Evolutionary conservation across 208 protist species (phyloP), one percentile per base, ranked within the genome.

Genomic region (Polymyxa betae): DNA sequence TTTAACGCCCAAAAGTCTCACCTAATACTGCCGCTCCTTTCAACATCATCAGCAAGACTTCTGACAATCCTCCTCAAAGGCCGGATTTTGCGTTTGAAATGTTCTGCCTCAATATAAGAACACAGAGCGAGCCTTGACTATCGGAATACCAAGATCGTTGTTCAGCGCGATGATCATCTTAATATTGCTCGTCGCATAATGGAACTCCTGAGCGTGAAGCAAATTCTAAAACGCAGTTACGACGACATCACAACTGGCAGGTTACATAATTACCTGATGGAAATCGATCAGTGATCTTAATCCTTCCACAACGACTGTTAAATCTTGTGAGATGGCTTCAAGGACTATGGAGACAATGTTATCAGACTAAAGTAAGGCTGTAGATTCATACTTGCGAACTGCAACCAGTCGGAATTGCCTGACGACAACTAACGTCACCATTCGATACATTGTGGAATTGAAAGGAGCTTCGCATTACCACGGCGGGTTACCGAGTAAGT

Each of bases 91-190:
- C 72, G 72, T 35, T 82, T 35, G 5, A 82, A n/a, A 43, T 82
- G 5, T 35, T 82, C 72, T 82, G 72, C 24, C 5, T n/a, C 12
- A 5, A 82, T n/a, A 82, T 5, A 20, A 5, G 35, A 82, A 60
- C 49, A 38, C 16, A 40, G 5, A 82, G 12, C n/a, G 5, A 82
- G 12, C n/a, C 35, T n/a, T n/a, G n/a, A 82, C n/a, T 82, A 35
- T 43, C 40, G 72, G 16, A 82, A 82, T n/a, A 82, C 72, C 72
- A 38, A 82, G n/a, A 43, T 82, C 72, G 72, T 82, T n/a, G 16
- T 43, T 43, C 5, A 82, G 72, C 16, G 72, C 72, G 40, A 82
- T 82, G 72, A 82, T 82, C 72, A 82, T 82, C 72, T 82, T 82
- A 5, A 82, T 82, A 43, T 82, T 82, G 12, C 35, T 43, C n/a